Conservation (phyloP, 768 basidiomycete species). For the Panaeolus cyanescens region DNA sequence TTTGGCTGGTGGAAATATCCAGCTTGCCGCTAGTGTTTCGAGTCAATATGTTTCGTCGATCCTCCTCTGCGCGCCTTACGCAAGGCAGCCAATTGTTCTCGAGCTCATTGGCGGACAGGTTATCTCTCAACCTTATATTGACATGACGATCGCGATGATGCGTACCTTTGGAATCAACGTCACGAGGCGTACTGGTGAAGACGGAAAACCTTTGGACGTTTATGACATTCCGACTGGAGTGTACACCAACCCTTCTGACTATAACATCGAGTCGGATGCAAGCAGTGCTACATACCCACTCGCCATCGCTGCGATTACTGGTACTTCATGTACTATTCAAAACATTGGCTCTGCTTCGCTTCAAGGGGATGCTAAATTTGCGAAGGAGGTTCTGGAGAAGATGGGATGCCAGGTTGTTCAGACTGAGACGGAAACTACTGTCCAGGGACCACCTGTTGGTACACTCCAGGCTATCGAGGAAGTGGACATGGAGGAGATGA, state of each 20-base stretch:
- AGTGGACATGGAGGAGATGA: constrained; percentile 99
- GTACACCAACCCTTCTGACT: constrained; percentile 78
- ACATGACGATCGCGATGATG: constrained; percentile 99
- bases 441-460: constrained; percentile 84
- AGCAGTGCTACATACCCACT: constrained; percentile 96
- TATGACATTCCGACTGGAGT: constrained; percentile 85
- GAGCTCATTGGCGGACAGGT: constrained; percentile 93
- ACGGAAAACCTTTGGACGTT: constrained; percentile 69
- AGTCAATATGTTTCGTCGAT: constrained; percentile 99
- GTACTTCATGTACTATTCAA: constrained; percentile 90
- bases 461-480: constrained; percentile 80
- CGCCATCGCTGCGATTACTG: constrained; percentile 95
- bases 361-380: constrained; percentile 97
- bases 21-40: constrained; percentile 91
- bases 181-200: constrained; percentile 58
- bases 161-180: constrained; percentile 84
- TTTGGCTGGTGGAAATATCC: constrained; percentile 78
- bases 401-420: constrained; percentile 96
- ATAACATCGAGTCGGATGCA: constrained; percentile 95
- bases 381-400: constrained; percentile 86
- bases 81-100: constrained; percentile 76
- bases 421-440: constrained; percentile 87
- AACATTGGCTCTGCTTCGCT: constrained; percentile 91
- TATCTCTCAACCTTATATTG: constrained; percentile 98
- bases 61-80: constrained; percentile 95